Conservation (phyloP, 164 flowering plant genomes). For the Tetracentron sinense region DNA sequence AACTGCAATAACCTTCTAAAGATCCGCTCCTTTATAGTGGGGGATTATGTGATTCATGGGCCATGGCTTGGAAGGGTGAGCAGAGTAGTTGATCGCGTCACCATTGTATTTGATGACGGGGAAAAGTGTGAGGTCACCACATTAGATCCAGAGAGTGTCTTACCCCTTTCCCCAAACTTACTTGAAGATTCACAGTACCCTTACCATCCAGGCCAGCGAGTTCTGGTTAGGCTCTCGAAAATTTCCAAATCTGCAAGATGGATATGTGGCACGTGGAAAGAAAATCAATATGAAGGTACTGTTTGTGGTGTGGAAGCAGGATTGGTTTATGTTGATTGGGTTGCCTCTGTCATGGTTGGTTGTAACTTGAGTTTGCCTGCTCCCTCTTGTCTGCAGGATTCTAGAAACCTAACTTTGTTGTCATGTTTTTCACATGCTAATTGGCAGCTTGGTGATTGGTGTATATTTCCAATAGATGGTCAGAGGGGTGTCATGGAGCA, state of each 20-base stretch:
- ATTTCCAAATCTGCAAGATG: slow-evolving; percentile 47
- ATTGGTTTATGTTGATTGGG: slow-evolving; percentile 70
- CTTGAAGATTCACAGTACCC: slow-evolving; percentile 72
- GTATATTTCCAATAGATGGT: slow-evolving; percentile 44
- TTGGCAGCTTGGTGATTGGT: slow-evolving; percentile 96
- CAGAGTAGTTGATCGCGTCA: slow-evolving; percentile 56
- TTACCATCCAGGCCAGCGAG: slow-evolving; percentile 87
- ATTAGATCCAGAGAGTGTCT: slow-evolving; percentile 40
- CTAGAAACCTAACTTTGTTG: slow-evolving; percentile 51
- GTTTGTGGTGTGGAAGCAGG: slow-evolving; percentile 70
- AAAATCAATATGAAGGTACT: slow-evolving; percentile 54
- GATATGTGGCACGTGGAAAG: slow-evolving; percentile 66
- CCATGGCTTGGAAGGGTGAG: slow-evolving; percentile 84
- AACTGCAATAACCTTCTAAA: slow-evolving; percentile 53
- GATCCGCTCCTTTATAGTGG: slow-evolving; percentile 54
- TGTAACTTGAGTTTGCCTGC: slow-evolving; percentile 23
- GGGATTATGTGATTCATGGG: slow-evolving; percentile 73
- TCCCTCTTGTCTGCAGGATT: slow-evolving; percentile 50
- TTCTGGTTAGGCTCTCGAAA: slow-evolving; percentile 33
- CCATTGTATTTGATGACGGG: slow-evolving; percentile 79
- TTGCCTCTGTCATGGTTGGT: slow-evolving; percentile 46
- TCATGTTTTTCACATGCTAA: slow-evolving; percentile 65
- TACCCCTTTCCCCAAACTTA: slow-evolving; percentile 47
- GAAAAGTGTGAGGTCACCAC: slow-evolving; percentile 51
- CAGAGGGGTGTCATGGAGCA: slow-evolving; percentile 15